These are phyloP conservation scores for Cyclocybe cylindracea DNA, from an alignment of 768 basidiomycete genomes.

Conservation along the genomic window DNA sequence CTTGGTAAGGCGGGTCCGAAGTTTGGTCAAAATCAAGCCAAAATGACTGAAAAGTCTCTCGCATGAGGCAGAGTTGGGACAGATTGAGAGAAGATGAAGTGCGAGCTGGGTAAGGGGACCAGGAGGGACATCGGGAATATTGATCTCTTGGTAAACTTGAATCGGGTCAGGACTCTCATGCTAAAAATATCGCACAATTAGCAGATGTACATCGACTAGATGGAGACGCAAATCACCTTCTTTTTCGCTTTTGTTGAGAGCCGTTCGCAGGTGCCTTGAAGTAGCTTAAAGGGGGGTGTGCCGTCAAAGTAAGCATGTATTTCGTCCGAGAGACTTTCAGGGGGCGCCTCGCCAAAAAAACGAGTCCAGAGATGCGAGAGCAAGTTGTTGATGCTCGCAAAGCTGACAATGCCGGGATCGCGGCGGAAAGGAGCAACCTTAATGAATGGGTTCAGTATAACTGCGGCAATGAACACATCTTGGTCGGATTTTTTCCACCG, in stretches of 20 bases:
- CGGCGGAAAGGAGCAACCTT: conserved; percentile 1
- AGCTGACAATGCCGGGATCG: background rate
- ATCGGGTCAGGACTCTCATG: conserved; percentile 8
- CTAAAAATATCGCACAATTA: background rate
- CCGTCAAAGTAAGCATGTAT: background rate
- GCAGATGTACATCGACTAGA: background rate
- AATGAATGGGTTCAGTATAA: conserved; percentile 33
- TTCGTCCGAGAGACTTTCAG: background rate
- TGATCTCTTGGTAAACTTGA: background rate
- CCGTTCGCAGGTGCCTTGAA: background rate
- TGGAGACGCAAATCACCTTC: background rate
- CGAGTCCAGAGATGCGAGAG: conserved; percentile 3
- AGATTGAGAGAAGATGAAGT: conserved; percentile 14
- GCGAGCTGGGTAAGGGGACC: conserved; percentile 8
- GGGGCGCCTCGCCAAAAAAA: background rate
- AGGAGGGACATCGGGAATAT: background rate
- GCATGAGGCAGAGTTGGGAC: conserved; percentile 20
- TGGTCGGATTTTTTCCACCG: conserved; percentile 35
- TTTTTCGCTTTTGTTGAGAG: background rate
- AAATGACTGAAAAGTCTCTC: conserved; percentile 19
- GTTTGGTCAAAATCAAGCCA: conserved; percentile 16
- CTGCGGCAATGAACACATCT: conserved; percentile 32
- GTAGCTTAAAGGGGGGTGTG: background rate
- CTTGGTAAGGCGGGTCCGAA: conserved; percentile 4
- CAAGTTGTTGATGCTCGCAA: conserved; percentile 1